These are phyloP conservation scores for Beauveria asiatica DNA, from an alignment of 2,329 filamentous ascomycete species.

Conservation along the genomic window DNA sequence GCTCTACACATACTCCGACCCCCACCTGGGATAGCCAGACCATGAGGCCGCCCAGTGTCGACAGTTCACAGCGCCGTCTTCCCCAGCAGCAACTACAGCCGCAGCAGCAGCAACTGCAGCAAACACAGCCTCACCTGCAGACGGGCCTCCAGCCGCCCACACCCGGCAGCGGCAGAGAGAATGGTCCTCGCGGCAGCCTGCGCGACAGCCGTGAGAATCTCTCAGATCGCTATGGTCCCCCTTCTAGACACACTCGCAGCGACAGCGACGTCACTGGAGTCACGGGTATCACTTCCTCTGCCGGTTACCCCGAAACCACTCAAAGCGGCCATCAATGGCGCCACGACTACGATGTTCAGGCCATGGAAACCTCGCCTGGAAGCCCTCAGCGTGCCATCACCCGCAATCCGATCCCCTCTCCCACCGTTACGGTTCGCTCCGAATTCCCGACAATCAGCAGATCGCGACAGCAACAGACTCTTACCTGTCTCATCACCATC, in stretches of 20 bases:
- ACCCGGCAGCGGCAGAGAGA: conserved; percentile 25
- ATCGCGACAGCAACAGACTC: conserved; percentile 86
- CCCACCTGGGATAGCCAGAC: conserved; percentile 60
- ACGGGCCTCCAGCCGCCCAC: conserved; percentile 1
- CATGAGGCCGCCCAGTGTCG: conserved; percentile 44
- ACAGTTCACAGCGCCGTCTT: conserved; percentile 30
- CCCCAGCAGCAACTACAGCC: conserved; percentile 28
- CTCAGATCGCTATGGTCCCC: conserved; percentile 37
- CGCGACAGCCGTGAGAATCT: conserved; percentile 43
- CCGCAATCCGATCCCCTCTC: conserved; percentile 82
- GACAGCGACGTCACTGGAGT: conserved; percentile 70
- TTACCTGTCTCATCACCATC: conserved; percentile 89
- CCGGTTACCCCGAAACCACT: conserved; percentile 69
- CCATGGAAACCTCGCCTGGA: conserved; percentile 79
- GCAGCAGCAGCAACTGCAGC: conserved; percentile 24
- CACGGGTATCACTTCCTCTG: conserved; percentile 56
- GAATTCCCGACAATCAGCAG: conserved; percentile 92
- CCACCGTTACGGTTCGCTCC: conserved; percentile 87
- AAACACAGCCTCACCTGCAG: conserved; percentile 17
- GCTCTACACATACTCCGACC: conserved; percentile 48
- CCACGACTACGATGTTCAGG: conserved; percentile 92
- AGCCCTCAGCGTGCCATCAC: conserved; percentile 58
- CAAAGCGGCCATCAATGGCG: conserved; percentile 62
- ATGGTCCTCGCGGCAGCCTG: conserved; percentile 29
- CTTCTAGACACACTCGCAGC: conserved; percentile 58